Evolutionary conservation across 331 rosid genomes (phyloP).

Genomic region (Rhamnella rubrinervis): DNA sequence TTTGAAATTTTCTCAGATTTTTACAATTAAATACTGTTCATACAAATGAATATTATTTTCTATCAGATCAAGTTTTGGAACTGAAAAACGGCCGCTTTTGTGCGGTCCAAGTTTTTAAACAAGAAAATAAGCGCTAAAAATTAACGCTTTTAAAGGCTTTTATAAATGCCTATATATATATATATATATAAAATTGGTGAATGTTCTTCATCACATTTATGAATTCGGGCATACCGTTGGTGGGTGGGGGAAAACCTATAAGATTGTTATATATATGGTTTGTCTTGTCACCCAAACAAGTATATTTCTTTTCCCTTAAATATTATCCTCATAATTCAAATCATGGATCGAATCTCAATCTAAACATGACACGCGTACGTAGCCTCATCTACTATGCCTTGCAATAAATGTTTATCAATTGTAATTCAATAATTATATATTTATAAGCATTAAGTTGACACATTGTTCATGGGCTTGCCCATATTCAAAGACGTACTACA

Average conservation of each 20-base stretch:
- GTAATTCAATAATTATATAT: background rate
- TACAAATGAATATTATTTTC: no score
- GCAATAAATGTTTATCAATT: background rate
- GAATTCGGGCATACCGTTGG: constrained; percentile 11
- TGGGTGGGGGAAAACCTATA: constrained; percentile 2
- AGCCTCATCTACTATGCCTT: constrained; percentile 7
- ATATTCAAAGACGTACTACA: no score
- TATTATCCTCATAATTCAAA: constrained; percentile 2
- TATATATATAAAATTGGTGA: background rate
- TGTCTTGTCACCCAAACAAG: background rate
- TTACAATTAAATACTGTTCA: no score
- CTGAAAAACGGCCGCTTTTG: no score
- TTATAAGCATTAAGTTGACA: constrained; percentile 4
- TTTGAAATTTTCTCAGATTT: no score
- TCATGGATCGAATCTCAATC: constrained; percentile 21
- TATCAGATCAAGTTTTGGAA: no score
- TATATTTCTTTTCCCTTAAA: background rate
- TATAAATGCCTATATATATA: no score
- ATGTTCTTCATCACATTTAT: constrained; percentile 13
- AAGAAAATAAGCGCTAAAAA: no score
- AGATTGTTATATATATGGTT: background rate
- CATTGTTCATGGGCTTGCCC: background rate
- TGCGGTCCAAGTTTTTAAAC: no score
- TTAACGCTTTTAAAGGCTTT: no score
- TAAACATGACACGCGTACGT: constrained; percentile 1